Conservation (phyloP, 352 stramenopile species). For the Globisporangium middletonii region DNA sequence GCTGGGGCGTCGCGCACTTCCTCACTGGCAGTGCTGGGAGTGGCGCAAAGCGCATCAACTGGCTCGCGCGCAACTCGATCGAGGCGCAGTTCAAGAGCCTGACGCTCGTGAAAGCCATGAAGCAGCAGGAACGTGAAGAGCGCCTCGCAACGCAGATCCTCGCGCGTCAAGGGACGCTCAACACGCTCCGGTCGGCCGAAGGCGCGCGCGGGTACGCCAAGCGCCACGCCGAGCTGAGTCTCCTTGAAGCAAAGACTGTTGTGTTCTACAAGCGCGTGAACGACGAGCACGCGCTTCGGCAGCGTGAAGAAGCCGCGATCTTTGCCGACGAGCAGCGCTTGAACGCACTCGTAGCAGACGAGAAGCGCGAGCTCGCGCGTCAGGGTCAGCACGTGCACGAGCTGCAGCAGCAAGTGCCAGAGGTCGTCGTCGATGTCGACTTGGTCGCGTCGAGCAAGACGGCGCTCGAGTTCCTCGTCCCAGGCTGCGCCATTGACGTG, state of each 20-base stretch:
- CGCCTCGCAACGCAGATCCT: conserved; percentile 56
- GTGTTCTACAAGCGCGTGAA: conserved; percentile 40
- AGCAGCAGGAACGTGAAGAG: conserved; percentile 65
- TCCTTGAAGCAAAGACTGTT: conserved; percentile 51
- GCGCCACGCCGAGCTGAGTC: conserved; percentile 51
- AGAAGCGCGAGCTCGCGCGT: conserved; percentile 28
- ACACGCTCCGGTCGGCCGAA: conserved; percentile 57
- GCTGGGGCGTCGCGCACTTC: conserved; percentile 76
- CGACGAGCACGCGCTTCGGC: conserved; percentile 29
- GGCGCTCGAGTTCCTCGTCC: conserved; percentile 58
- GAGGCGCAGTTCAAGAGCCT: conserved; percentile 73
- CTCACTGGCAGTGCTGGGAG: conserved; percentile 36
- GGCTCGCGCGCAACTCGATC: conserved; percentile 60
- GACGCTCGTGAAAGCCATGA: conserved; percentile 54
- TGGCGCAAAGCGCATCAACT: conserved; percentile 28
- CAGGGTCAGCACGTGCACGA: conserved; percentile 42
- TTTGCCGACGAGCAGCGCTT: conserved; percentile 42
- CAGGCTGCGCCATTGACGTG: conserved; percentile 52
- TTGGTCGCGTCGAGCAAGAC: conserved; percentile 43
- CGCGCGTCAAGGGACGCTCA: conserved; percentile 57
- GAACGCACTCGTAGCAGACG: conserved; percentile 34
- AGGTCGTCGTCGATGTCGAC: conserved; percentile 43
- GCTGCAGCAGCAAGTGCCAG: conserved; percentile 61
- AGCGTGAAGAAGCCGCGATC: conserved; percentile 41
- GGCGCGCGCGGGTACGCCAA: conserved; percentile 66